phyloP scores from a whole-genome alignment of 192 early-diverging fungal species.

The Rhizoclosmatium globosum region DNA sequence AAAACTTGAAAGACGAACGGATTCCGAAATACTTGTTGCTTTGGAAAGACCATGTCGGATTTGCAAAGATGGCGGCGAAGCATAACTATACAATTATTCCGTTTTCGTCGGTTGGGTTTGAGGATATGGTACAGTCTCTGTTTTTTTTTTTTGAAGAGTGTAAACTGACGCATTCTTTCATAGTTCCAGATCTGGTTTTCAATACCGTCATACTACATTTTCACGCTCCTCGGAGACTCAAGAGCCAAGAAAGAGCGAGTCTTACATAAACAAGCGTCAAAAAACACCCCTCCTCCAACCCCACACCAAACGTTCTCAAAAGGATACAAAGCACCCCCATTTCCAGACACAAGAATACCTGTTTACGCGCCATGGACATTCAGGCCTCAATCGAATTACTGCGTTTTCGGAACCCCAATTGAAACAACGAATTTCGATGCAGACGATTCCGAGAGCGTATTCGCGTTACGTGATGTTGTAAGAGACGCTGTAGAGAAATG shows the following conservation, averaged over 20 bases:
- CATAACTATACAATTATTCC: constrained; percentile 46
- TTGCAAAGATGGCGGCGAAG: constrained; percentile 40
- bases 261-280: background rate
- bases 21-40: constrained; percentile 30
- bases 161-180: too few species aligned
- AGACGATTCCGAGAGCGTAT: background rate
- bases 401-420: background rate
- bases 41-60: constrained; percentile 43
- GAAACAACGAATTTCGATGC: background rate
- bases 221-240: background rate
- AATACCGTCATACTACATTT: too few species aligned
- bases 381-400: background rate
- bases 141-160: too few species aligned
- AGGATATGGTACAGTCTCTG: constrained; percentile 29
- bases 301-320: background rate
- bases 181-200: background rate
- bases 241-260: background rate
- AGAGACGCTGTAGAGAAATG: background rate
- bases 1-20: constrained; percentile 32
- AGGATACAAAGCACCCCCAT: background rate
- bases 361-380: background rate
- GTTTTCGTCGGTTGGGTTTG: constrained; percentile 39
- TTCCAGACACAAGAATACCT: background rate
- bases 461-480: background rate
- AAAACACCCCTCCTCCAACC: background rate